These are phyloP conservation scores for Hippophae tibetana DNA, from an alignment of 306 rosid species.

Conservation along the genomic window DNA sequence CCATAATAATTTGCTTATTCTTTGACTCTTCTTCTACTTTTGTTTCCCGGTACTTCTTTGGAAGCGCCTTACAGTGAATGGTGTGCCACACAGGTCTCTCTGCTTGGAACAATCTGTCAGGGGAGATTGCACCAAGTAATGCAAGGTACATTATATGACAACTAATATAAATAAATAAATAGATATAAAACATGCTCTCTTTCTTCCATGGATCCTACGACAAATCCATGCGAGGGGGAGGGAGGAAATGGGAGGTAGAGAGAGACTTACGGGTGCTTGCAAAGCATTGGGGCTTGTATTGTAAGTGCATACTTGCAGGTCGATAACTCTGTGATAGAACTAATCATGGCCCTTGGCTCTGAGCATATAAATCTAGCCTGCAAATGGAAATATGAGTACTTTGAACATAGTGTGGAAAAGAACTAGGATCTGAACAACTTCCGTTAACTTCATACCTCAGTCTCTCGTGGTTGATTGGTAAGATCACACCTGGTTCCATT, in stretches of 20 bases:
- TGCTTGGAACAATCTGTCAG: conserved; percentile 70
- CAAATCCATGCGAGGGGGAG: background rate
- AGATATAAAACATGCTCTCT: background rate
- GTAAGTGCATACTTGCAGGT: conserved; percentile 97
- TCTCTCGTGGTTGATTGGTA: conserved; percentile 76
- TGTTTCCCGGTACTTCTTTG: conserved; percentile 47
- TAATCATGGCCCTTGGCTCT: conserved; percentile 69
- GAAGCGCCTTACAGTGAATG: conserved; percentile 67
- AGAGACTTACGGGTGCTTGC: conserved; percentile 82
- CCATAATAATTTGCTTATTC: conserved; percentile 37
- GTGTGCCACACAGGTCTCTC: conserved; percentile 87
- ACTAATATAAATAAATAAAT: background rate
- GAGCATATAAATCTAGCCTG: conserved; percentile 97
- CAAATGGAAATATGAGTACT: conserved; percentile 1
- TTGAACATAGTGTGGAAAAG: conserved; percentile 10
- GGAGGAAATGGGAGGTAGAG: conserved; percentile 12
- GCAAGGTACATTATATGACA: background rate
- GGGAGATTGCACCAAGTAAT: conserved; percentile 4
- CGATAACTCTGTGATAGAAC: conserved; percentile 84
- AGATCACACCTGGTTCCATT: conserved; percentile 89
- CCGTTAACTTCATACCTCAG: conserved; percentile 51
- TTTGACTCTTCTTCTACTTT: conserved; percentile 27
- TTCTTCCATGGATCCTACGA: background rate
- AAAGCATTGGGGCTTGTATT: conserved; percentile 70
- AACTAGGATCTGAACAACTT: conserved; percentile 1